A percentile compares a stretch with the other conserved stretches of the same genome.
Conservation (phyloP, 257 asterid species). For the Misopates orontium region DNA sequence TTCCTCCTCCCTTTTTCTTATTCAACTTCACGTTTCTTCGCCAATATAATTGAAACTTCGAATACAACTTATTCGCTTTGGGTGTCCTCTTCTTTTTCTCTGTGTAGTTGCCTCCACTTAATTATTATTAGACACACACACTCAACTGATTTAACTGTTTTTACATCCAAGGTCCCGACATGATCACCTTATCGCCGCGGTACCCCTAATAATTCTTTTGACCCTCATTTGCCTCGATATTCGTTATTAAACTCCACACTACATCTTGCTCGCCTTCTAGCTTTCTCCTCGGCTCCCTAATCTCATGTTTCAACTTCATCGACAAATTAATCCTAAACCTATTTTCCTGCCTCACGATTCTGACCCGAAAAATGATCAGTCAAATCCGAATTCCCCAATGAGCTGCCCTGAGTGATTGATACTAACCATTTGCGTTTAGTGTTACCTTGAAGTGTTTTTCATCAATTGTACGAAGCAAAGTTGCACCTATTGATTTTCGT, state of each 20-base stretch:
- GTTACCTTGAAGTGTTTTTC: too few species aligned
- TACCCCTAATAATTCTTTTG: conserved; percentile 27
- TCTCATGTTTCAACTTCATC: conserved; percentile 65
- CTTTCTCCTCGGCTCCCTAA: conserved; percentile 64
- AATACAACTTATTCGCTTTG: conserved; percentile 68
- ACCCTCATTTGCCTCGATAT: conserved; percentile 60
- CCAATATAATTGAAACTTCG: conserved; percentile 74
- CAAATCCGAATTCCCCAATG: conserved; percentile 34
- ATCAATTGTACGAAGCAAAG: too few species aligned
- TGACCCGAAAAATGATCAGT: conserved; percentile 49
- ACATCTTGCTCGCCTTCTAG: conserved; percentile 68
- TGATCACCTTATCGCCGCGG: conserved; percentile 37
- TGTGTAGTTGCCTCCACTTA: conserved; percentile 35
- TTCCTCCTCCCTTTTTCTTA: conserved; percentile 53
- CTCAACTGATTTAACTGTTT: conserved; percentile 64
- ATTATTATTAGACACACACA: conserved; percentile 51
- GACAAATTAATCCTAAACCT: conserved; percentile 60
- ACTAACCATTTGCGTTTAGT: too few species aligned
- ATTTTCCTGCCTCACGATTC: conserved; percentile 47
- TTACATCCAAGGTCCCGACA: conserved; percentile 36
- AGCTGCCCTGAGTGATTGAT: too few species aligned
- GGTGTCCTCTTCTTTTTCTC: conserved; percentile 84
- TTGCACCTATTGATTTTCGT: too few species aligned
- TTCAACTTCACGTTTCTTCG: conserved; percentile 60
- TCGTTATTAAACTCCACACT: conserved; percentile 64